Base-by-base conservation (phyloP, 1,139 yeast species). In the Blastobotrys illinoisensis region DNA sequence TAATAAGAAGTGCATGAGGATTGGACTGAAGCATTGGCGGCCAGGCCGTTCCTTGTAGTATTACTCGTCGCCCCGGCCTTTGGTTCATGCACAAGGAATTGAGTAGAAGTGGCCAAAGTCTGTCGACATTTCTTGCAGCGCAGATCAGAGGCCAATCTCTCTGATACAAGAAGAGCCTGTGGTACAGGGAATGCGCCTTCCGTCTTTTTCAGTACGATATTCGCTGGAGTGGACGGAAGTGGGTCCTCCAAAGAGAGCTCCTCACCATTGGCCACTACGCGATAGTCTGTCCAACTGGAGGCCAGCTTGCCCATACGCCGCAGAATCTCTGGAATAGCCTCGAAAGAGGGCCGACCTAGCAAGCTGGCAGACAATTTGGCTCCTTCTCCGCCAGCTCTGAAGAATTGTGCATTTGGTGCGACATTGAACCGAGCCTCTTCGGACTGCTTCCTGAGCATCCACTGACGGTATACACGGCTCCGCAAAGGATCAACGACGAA, bases 1-100 rank as follows among this genome's bases (percentile, higher is more conserved):
- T 89, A 83, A 67, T 79, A 87, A 67, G 91, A 97, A n/a, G 95
- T 86, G 68, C 99, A 93, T 2, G 86, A 91, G 11, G 77, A 72
- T 20, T 87, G 79, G 46, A 86, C 77, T 4, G 73, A 80, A 62
- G 77, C 70, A 0, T 74, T 71, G 18, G 67, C 58, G 1, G 79
- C 74, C 54, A 64, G 53, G 23, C 69, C 69, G 46, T 63, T 62
- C 21, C 68, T 59, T 1, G 68, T 64, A 9, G 63, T 58, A 18
- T 51, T 59, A 24, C 54, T 55, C 14, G 45, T 19, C 4, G 21
- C 14, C 21, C 23, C 51, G 18, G 47, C 32, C 28, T 48, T 47
- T 23, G 68, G 64, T 48, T 58, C 51, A 59, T 65, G 67, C 49
- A 60, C 26, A 50, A 65, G 51, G 59, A 62, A 58, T 40, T 64